A percentile compares a stretch with the other conserved stretches of the same genome.
phyloP scores from a whole-genome alignment of 2,329 filamentous ascomycete genomes.

The Torrubiellomyces zombiae region DNA sequence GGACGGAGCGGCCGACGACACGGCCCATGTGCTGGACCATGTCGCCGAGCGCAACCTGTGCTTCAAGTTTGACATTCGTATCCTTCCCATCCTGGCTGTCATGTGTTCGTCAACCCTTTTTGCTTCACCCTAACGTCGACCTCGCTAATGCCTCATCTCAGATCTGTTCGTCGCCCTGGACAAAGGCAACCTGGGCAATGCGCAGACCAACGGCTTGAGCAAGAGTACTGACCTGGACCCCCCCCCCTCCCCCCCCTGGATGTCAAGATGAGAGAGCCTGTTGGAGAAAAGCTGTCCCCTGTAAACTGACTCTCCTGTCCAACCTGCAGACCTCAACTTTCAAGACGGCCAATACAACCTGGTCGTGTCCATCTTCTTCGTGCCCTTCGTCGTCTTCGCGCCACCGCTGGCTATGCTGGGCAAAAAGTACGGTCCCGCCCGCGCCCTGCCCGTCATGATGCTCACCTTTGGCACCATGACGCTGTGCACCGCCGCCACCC shows the following conservation, averaged over 20 bases:
- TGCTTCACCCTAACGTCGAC: too few relatives aligned
- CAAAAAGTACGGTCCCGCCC: constrained; percentile 52
- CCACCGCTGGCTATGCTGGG: constrained; percentile 43
- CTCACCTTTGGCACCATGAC: constrained; percentile 53
- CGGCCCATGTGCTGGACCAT: constrained; percentile 17
- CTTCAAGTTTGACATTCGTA: constrained; percentile 36
- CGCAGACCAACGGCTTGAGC: constrained; percentile 33
- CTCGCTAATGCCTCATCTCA: constrained; percentile 3
- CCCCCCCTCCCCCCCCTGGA: neutral
- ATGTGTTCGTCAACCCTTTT: constrained; percentile 35
- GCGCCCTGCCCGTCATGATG: constrained; percentile 57
- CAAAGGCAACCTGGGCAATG: constrained; percentile 29
- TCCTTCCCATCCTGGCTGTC: constrained; percentile 34
- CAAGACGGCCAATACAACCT: constrained; percentile 51
- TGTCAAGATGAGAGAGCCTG: constrained; percentile 9
- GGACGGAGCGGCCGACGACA: constrained; percentile 6
- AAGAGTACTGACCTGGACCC: constrained; percentile 9
- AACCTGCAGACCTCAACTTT: constrained; percentile 34
- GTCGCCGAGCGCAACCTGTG: constrained; percentile 32
- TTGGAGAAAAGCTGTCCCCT: neutral
- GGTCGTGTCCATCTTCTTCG: constrained; percentile 56
- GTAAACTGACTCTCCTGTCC: too few relatives aligned
- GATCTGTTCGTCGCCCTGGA: constrained; percentile 32
- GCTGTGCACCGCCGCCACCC: constrained; percentile 34
- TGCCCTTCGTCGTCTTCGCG: constrained; percentile 57